phyloP scores from a whole-genome alignment of 768 basidiomycete species.

The Amanita rubescens region DNA sequence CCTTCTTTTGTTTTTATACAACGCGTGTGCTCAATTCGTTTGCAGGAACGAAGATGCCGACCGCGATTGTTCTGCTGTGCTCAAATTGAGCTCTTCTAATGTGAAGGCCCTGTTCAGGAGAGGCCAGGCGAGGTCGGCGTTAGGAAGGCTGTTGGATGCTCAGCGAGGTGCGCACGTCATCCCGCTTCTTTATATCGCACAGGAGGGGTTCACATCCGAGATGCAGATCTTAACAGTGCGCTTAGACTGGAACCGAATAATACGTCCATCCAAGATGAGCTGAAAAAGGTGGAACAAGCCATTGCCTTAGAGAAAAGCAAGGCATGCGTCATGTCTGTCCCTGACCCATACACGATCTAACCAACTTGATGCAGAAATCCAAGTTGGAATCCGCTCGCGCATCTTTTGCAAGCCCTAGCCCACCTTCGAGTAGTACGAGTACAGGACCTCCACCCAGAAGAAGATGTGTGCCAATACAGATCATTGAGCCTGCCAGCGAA shows the following conservation, averaged over 20 bases:
- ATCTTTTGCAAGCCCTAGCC: constrained; percentile 4
- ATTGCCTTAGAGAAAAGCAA: constrained; percentile 30
- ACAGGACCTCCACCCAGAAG: constrained; percentile 27
- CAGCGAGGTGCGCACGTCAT: constrained; percentile 44
- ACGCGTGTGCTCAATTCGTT: constrained; percentile 7
- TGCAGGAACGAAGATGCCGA: constrained; percentile 72
- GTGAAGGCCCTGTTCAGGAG: constrained; percentile 78
- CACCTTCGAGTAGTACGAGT: constrained; percentile 6
- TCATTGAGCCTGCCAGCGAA: constrained; percentile 34
- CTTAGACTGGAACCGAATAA: constrained; percentile 60
- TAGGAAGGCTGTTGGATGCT: constrained; percentile 52
- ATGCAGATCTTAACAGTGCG: constrained; percentile 53
- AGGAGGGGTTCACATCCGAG: not conserved
- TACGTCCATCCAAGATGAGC: constrained; percentile 52
- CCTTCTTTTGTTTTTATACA: not conserved
- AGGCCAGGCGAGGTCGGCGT: constrained; percentile 58
- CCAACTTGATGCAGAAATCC: constrained; percentile 19
- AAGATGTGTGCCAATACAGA: constrained; percentile 57
- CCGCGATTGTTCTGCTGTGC: constrained; percentile 65
- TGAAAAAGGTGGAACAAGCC: constrained; percentile 41
- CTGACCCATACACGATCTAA: not conserved
- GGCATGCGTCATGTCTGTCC: constrained; percentile 14
- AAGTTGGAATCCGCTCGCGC: constrained; percentile 15
- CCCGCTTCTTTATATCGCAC: constrained; percentile 10
- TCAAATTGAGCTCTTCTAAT: constrained; percentile 49